Conservation (phyloP, 2,329 filamentous ascomycete genomes). For the Fusarium mangiferae region DNA sequence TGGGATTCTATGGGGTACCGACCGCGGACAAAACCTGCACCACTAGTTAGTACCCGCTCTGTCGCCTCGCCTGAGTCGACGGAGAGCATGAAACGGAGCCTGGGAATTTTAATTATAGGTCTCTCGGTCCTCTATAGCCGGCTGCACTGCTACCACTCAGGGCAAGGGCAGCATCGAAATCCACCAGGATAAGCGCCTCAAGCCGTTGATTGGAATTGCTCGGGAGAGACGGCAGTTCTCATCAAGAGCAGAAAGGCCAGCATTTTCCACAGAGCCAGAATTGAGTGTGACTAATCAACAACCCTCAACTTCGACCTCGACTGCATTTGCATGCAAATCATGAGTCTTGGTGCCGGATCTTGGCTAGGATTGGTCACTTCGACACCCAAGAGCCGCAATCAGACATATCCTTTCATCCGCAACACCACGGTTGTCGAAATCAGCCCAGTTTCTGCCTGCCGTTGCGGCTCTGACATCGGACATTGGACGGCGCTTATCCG, state of each 20-base stretch:
- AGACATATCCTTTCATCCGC: slow-evolving; percentile 28
- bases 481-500: slow-evolving; percentile 9
- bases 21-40: slow-evolving; percentile 3
- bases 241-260: slow-evolving; percentile 12
- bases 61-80: slow-evolving; percentile 31
- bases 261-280: slow-evolving; percentile 6
- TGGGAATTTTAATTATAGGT: slow-evolving; percentile 41
- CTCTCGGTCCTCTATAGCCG: neutral
- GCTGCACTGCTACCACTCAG: slow-evolving; percentile 2
- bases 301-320: neutral
- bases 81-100: slow-evolving; percentile 31
- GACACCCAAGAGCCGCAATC: slow-evolving; percentile 15
- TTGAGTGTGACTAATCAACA: slow-evolving; percentile 1
- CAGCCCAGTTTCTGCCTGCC: neutral
- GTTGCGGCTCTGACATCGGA: slow-evolving; percentile 13
- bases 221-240: slow-evolving; percentile 35
- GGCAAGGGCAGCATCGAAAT: slow-evolving; percentile 25
- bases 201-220: slow-evolving; percentile 17
- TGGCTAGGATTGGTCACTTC: slow-evolving; percentile 12
- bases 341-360: slow-evolving; percentile 1
- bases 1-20: neutral
- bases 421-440: slow-evolving; percentile 8
- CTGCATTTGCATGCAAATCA: neutral
- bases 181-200: slow-evolving; percentile 31
- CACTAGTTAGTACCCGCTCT: slow-evolving; percentile 24